Conservation (phyloP, 2,329 filamentous ascomycete species). For the Dothideomycetes sp. region DNA sequence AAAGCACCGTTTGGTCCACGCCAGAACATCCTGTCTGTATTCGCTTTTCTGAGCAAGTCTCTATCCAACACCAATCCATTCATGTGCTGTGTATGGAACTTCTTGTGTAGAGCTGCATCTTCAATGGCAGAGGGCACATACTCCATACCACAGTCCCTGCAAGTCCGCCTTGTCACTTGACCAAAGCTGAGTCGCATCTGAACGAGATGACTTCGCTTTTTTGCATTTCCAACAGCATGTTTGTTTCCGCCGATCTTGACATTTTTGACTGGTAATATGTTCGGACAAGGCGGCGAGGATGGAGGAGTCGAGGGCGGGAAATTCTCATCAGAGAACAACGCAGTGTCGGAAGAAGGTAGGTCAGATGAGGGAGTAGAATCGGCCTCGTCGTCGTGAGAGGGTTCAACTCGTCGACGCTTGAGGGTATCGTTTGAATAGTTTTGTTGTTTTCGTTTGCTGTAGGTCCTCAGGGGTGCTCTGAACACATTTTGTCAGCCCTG, state of each 20-base stretch:
- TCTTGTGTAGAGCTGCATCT: conserved; percentile 53
- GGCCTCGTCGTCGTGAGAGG: conserved; percentile 5
- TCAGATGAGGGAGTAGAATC: conserved; percentile 7
- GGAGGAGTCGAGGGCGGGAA: conserved; percentile 38
- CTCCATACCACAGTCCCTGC: conserved; percentile 55
- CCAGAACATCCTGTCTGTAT: conserved; percentile 11
- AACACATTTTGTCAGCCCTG: not conserved
- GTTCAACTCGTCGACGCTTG: conserved; percentile 14
- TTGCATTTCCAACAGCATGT: conserved; percentile 16
- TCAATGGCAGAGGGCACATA: conserved; percentile 54
- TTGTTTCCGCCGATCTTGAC: conserved; percentile 20
- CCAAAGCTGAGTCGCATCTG: conserved; percentile 56
- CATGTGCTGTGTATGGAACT: conserved; percentile 53
- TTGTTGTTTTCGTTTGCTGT: conserved; percentile 8
- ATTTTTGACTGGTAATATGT: conserved; percentile 26
- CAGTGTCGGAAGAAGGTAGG: conserved; percentile 16
- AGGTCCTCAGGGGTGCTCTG: conserved; percentile 6
- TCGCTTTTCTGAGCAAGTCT: conserved; percentile 40
- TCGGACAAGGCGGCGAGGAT: conserved; percentile 38
- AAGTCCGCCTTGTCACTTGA: conserved; percentile 46
- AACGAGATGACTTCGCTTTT: conserved; percentile 34
- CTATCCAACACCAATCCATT: conserved; percentile 54
- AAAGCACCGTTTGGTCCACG: conserved; percentile 32
- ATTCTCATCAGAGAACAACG: conserved; percentile 21
- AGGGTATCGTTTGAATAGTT: not conserved